Evolutionary conservation across 805 yeast species (phyloP).

Genomic region (Zygotorulaspora danielsina): DNA sequence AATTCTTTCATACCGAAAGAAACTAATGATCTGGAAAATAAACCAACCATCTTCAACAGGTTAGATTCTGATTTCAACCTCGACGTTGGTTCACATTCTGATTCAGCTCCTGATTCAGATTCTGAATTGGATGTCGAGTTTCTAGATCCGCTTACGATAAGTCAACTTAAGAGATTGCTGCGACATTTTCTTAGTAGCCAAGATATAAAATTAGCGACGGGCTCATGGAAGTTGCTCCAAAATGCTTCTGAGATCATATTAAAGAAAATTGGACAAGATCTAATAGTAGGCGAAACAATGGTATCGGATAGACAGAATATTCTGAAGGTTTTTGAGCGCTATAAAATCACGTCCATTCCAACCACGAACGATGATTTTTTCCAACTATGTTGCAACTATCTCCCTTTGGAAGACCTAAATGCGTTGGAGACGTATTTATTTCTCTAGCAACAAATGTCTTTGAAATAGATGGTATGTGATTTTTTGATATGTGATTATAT

Average conservation of each 20-base stretch:
- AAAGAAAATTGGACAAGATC: conserved; percentile 5
- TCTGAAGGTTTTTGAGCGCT: conserved; percentile 14
- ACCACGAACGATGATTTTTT: conserved; percentile 25
- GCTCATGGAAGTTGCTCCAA: conserved; percentile 20
- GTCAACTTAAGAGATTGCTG: conserved; percentile 7
- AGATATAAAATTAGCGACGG: conserved; percentile 8
- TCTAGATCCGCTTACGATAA: conserved; percentile 8
- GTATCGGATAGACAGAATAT: conserved; percentile 16
- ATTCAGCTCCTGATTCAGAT: not conserved
- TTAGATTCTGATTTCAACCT: not conserved
- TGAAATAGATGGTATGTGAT: no score
- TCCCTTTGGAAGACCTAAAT: conserved; percentile 27
- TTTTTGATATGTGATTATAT: no score
- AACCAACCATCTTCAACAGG: not conserved
- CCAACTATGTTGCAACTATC: conserved; percentile 25
- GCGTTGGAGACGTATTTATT: conserved; percentile 24
- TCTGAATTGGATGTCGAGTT: conserved; percentile 9
- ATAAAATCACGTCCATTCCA: conserved; percentile 12
- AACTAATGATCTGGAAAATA: not conserved
- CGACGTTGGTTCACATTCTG: not conserved
- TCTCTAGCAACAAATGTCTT: conserved; percentile 5
- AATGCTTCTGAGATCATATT: conserved; percentile 11
- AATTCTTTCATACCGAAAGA: no score
- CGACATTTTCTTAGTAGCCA: conserved; percentile 6
- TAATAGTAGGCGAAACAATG: conserved; percentile 12